Percentiles rank a stretch among this genome's conserved stretches.
These are phyloP conservation scores for Salix viminalis DNA, from an alignment of 345 rosid species.

Conservation along the genomic window DNA sequence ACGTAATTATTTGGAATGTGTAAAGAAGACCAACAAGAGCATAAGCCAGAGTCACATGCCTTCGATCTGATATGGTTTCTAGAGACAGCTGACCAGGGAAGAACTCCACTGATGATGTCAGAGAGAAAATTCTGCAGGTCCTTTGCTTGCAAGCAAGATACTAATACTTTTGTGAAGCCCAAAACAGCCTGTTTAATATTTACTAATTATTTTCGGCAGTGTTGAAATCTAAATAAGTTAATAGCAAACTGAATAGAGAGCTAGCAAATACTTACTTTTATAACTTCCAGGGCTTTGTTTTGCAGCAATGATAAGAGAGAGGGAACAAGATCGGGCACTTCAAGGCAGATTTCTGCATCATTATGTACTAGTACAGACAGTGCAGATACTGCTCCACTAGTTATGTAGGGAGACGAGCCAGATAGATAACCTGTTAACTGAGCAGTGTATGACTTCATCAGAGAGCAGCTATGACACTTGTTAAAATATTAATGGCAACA, in stretches of 20 bases:
- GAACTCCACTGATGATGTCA: constrained; percentile 50
- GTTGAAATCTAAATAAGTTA: neutral
- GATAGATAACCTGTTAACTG: constrained; percentile 91
- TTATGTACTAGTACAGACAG: constrained; percentile 69
- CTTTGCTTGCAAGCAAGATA: constrained; percentile 57
- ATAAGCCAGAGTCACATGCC: constrained; percentile 32
- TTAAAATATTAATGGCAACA: neutral
- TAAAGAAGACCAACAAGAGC: neutral
- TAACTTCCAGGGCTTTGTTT: constrained; percentile 70
- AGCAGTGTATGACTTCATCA: constrained; percentile 12
- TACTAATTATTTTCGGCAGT: constrained; percentile 6
- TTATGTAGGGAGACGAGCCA: constrained; percentile 86
- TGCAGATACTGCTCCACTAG: constrained; percentile 92
- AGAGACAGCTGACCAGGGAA: constrained; percentile 80
- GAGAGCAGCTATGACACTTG: constrained; percentile 2
- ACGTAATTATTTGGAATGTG: neutral
- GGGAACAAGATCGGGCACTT: constrained; percentile 64
- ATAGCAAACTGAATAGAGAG: neutral
- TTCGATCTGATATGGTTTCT: constrained; percentile 85
- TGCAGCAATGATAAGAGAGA: constrained; percentile 78
- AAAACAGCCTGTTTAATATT: constrained; percentile 61
- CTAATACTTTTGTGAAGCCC: constrained; percentile 84
- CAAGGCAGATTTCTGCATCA: constrained; percentile 55
- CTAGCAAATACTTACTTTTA: constrained; percentile 46
- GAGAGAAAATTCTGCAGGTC: constrained; percentile 60